phyloP scores from a whole-genome alignment of 2,329 filamentous ascomycete genomes.

The Coniochaeta sp. region DNA sequence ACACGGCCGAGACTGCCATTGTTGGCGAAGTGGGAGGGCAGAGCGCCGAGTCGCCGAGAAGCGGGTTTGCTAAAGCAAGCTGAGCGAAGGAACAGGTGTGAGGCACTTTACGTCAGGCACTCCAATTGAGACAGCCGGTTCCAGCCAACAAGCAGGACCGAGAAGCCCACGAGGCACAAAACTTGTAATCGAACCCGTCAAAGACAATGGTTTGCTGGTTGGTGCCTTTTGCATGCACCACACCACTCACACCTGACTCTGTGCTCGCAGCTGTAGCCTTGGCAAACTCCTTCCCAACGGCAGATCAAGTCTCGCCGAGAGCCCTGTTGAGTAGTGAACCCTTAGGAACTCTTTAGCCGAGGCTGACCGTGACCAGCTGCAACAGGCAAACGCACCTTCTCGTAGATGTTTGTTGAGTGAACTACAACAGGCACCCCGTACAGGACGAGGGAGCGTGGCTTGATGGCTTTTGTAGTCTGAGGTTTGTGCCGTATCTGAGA shows the following conservation, averaged over 20 bases:
- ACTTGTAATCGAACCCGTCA: not conserved
- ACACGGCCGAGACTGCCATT: constrained; percentile 21
- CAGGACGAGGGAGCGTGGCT: not conserved
- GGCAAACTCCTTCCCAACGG: not conserved
- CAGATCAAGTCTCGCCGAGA: not conserved
- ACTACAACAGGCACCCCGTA: not conserved
- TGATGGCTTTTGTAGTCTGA: not conserved
- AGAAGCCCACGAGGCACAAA: not conserved
- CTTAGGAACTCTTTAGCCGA: not conserved
- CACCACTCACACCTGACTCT: not conserved
- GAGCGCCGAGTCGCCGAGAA: not conserved
- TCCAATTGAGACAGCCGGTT: not conserved
- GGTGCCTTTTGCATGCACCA: not conserved
- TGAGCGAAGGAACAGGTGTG: not conserved
- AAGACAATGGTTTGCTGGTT: not conserved
- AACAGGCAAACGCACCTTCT: not conserved
- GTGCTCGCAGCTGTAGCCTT: not conserved
- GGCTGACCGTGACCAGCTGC: not conserved
- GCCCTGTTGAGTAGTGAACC: not conserved
- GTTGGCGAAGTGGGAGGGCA: constrained; percentile 3
- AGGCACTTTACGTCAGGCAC: not conserved
- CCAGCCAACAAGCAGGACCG: not conserved
- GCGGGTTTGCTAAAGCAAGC: not conserved
- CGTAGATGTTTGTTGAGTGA: not conserved
- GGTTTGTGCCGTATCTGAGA: not conserved